Evolutionary conservation across 441 rosid species (phyloP).

Genomic region (Gossypium gossypioides): DNA sequence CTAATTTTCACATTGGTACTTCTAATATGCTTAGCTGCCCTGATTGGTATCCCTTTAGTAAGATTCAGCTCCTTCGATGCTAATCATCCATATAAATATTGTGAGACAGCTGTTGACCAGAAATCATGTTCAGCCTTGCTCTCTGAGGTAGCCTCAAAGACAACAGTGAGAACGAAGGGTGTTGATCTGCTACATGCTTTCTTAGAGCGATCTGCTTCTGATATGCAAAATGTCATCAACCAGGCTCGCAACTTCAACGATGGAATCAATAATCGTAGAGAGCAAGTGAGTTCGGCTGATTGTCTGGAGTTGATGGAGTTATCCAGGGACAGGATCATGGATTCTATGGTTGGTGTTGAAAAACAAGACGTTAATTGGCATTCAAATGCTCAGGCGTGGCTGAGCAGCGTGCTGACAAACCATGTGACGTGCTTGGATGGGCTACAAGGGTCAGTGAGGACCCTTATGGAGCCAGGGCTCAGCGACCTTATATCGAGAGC

Average conservation of each 20-base stretch:
- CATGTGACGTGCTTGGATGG: slow-evolving; percentile 58
- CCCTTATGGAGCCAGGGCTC: slow-evolving; percentile 26
- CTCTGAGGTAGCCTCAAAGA: slow-evolving; percentile 23
- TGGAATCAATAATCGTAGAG: slow-evolving; percentile 31
- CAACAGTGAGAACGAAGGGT: slow-evolving; percentile 16
- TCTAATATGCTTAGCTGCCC: slow-evolving; percentile 27
- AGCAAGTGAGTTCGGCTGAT: slow-evolving; percentile 36
- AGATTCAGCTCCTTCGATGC: background rate
- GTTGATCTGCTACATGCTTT: slow-evolving; percentile 31
- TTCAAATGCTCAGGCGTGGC: slow-evolving; percentile 52
- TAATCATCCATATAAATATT: slow-evolving; percentile 19
- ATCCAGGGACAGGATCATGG: slow-evolving; percentile 39
- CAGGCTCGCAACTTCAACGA: slow-evolving; percentile 13
- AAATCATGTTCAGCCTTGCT: slow-evolving; percentile 37
- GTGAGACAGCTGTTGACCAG: slow-evolving; percentile 33
- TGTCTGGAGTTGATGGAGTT: slow-evolving; percentile 51
- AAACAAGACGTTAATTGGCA: slow-evolving; percentile 22
- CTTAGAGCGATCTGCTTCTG: slow-evolving; percentile 23
- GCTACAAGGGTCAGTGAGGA: slow-evolving; percentile 22
- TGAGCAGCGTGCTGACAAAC: slow-evolving; percentile 60
- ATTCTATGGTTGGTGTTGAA: slow-evolving; percentile 31
- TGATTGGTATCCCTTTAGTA: slow-evolving; percentile 21
- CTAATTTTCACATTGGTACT: slow-evolving; percentile 33
- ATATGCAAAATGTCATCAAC: slow-evolving; percentile 20
- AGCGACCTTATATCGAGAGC: slow-evolving; percentile 36